Base-by-base conservation (phyloP, 495 filamentous ascomycete species). In the Aspergillus saccharolyticus region DNA sequence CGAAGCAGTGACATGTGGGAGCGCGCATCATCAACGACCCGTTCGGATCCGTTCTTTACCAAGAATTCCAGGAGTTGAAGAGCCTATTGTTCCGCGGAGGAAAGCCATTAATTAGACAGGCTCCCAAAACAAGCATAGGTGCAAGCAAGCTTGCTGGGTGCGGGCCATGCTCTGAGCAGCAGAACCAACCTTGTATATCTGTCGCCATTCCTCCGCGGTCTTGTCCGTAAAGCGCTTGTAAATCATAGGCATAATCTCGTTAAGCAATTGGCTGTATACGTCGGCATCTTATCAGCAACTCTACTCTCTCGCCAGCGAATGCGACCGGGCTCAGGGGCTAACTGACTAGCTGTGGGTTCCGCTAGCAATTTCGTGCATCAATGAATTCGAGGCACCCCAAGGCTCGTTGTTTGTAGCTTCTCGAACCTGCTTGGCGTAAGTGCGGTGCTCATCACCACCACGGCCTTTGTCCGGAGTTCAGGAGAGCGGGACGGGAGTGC, bases 161-260 rank as follows among this genome's bases (percentile, higher is more conserved):
- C n/a, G n/a, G n/a, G n/a, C n/a, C n/a, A n/a, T n/a, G 46, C 21
- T 44, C 44, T 16, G 51, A 44, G 51, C 52, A 57, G 54, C 33
- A 20, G 6, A 44, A 14, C 47, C 17, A 14, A 87, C 85, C 80
- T 99, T 99, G 79, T 97, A 99, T 58, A 97, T 99, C 70, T 99
- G 94, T 60, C 95, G 85, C 94, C 94, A 99, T 72, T 99, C 94
- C 69, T 99, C 94, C 45, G 95, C 91, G 18, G 90, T 81, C 76
- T 99, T 99, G 69, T 99, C 94, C 53, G 94, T 99, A 67, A 99
- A 99, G 48, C 94, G 88, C 67, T 95, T 95, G 78, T 99, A 99
- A 63, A 99, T 96, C 89, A 99, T 89, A 47, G 94, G 94, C 94
- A 99, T 99, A 68, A 99, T 97, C 72, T 99, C 94, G 70, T 96